Evolutionary conservation across 306 rosid species (phyloP), one percentile per base, ranked within the genome.

Genomic region (Inga oerstediana): DNA sequence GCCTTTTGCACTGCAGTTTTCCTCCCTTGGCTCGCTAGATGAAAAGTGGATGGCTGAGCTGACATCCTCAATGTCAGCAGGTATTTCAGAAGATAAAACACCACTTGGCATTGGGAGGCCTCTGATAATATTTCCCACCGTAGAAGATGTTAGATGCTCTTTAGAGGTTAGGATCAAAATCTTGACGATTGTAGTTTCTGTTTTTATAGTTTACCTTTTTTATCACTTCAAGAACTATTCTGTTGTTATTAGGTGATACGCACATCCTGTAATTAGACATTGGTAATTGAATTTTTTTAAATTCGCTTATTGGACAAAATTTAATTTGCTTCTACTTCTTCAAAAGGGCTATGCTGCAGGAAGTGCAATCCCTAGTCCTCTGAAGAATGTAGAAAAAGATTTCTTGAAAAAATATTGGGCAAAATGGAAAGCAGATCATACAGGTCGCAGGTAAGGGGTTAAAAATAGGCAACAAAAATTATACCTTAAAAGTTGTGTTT

Each of bases 11-110:
- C 85, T 86, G 83, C 91, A 96, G 99, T 96, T 96, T 85, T 96
- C 99, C 75, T 96, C 99, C 76, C 92, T 93, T 59, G 99, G 99
- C 72, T 96, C 99, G 70, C 85, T 96, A 89, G 98, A 96, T 80
- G 98, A 92, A 87, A 96, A 96, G 87, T 96, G 99, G 99, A 88
- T 96, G 94, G 86, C 87, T 66, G 99, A 93, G 92, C 78, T 96
- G 79, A 90, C 92, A 72, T 81, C 91, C 67, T 93, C 99, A 22
- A 78, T 96, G 91, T 96, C 98, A 48, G 90, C 98, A 20, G 99
- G 99, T 80, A 86, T 80, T 65, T 82, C 87, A 2, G 89, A 90
- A 83, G 99, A 92, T 81, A 91, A 85, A 89, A 85, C 88, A 78
- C 93, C 92, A 76, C 96, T 96, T 35, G 99, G 99, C 75, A 89